Base-by-base conservation (phyloP, 1,284 basidiomycete species). In the Gyrodon tennesseensis region DNA sequence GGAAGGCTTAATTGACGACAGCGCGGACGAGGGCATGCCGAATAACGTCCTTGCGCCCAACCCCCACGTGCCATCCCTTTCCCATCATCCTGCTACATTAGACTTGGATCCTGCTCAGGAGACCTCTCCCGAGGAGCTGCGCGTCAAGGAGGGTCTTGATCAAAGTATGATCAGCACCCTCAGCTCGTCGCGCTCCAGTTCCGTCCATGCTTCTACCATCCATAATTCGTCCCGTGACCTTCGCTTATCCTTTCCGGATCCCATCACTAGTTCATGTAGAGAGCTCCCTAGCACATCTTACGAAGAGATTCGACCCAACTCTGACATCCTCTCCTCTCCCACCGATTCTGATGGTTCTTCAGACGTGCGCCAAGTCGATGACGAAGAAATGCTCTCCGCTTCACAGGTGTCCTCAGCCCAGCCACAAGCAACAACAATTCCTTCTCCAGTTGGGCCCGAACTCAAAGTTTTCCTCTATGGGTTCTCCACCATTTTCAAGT, bases 161-260 rank as follows among this genome's bases (percentile, higher is more conserved):
- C 89, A 91, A 77, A 91, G 89, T 77, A 83, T 91, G 79, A 82
- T 89, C 72, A 88, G 89, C 76, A 91, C 89, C 23, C 81, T 91
- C 66, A 87, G 84, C 77, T 81, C 84, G 58, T 90, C 89, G 60
- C 85, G 88, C 69, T 83, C 88, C 29, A 84, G 83, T 71, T 84
- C 83, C 41, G 75, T 84, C 66, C 81, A 81, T 68, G 76, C 79
- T 37, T 82, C 84, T 55, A 83, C 85, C 65, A 75, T 82, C 57
- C 87, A 87, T 64, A 82, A 72, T 62, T 84, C 86, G 29, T 78
- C 86, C 54, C 87, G 85, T 74, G 89, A 91, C 77, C 82, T 91
- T 67, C 84, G 87, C 69, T 77, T 91, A 62, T 91, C 89, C 43
- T 91, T 91, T 78, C 89, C 89, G 54, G 89, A 91, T 77, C 89